Base-by-base conservation (phyloP, 2,329 filamentous ascomycete species). In the Whalleya microplaca region DNA sequence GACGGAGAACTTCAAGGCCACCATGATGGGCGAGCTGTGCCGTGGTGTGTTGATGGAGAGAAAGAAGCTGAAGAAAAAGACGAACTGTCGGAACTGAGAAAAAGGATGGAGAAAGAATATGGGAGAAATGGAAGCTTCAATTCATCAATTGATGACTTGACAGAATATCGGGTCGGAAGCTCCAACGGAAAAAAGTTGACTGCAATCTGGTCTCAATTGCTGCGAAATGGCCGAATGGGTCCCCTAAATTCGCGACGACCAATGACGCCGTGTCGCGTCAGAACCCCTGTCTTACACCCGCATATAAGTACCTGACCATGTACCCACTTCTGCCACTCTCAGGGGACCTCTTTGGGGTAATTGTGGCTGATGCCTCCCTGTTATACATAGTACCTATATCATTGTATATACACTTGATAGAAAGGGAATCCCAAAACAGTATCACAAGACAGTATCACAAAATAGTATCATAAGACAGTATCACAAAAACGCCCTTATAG, bases 1-100 rank as follows among this genome's bases (percentile, higher is more conserved):
- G 40, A 69, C 64, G 44, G 70, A 73, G 56, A 69, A 72, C 58
- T 68, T 67, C 54, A 72, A 56, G 50, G 70, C 69, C 32, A 72
- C 70, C 70, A 72, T 72, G 49, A 43, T 70, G 66, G 56, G 52
- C 58, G 43, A 55, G 29, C 4, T 27, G 23, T 27, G 23, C 23
- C 23, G 23, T 27, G 23, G 23, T 27, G 4, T 23, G 8, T 29
- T 45, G 12, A 8, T 29, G n/a, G 19, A 50, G 16, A 41, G 40
- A 21, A 16, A 40, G 8, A 29, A 41, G 27, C 41, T 29, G 41
- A 49, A 20, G 12, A 18, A 23, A 4, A 14, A 44, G 32, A 45
- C 41, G 19, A 21, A 23, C 9, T 27, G 23, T 27, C 23, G 29
- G 40, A 20, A 50, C 2, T 20, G 21, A 9, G 23, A 41, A 18